These are phyloP conservation scores for Lentinula aciculospora DNA, from an alignment of 768 basidiomycete genomes.

Conservation along the genomic window DNA sequence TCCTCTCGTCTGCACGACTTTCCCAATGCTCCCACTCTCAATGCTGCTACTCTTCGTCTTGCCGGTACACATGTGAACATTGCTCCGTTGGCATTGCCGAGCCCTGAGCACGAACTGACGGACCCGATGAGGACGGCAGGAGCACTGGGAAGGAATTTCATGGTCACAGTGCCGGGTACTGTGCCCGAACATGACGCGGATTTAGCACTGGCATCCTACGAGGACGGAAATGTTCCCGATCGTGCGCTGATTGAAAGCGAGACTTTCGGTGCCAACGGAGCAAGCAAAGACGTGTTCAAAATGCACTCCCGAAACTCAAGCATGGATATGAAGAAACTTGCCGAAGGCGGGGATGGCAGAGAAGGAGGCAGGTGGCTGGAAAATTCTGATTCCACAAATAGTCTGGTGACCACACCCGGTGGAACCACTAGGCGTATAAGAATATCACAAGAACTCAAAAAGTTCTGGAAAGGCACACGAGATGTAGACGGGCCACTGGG, in stretches of 20 bases:
- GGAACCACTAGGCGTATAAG: constrained; percentile 20
- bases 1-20: constrained; percentile 15
- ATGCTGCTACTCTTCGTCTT: constrained; percentile 80
- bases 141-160: constrained; percentile 30
- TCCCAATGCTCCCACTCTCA: constrained; percentile 48
- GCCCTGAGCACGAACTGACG: constrained; percentile 86
- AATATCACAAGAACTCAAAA: constrained; percentile 32
- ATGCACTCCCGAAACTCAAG: neutral
- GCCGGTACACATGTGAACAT: constrained; percentile 82
- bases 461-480: constrained; percentile 51
- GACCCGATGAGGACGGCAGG: constrained; percentile 70
- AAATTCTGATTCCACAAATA: constrained; percentile 1
- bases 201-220: neutral
- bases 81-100: constrained; percentile 82
- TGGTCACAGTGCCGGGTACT: constrained; percentile 59
- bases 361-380: neutral
- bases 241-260: neutral
- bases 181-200: constrained; percentile 27
- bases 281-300: neutral
- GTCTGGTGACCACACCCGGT: constrained; percentile 22
- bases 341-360: neutral
- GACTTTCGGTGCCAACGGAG: neutral
- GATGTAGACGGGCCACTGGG: constrained; percentile 29
- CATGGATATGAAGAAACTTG: neutral
- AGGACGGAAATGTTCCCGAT: neutral